phyloP scores from a whole-genome alignment of 257 asterid species.

The Jasminum sambac region DNA sequence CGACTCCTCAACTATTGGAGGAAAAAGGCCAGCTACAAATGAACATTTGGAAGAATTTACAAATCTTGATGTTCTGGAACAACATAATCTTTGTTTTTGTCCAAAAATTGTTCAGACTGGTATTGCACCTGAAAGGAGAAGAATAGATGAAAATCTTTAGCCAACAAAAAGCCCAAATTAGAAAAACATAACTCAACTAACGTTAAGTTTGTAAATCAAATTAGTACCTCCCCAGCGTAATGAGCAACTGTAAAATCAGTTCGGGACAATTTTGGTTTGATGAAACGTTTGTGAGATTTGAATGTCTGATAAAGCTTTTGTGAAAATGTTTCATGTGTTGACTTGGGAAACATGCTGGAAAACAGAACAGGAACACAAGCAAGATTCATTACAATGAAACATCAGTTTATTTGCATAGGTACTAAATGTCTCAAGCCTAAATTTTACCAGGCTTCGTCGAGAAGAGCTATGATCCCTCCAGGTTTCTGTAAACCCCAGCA shows the following conservation, averaged over 20 bases:
- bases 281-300: constrained; percentile 79
- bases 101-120: constrained; percentile 92
- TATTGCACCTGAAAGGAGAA: constrained; percentile 69
- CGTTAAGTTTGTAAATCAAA: constrained; percentile 23
- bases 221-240: constrained; percentile 99
- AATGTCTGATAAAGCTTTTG: constrained; percentile 96
- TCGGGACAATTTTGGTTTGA: constrained; percentile 93
- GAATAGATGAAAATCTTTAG: constrained; percentile 22
- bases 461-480: constrained; percentile 97
- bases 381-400: constrained; percentile 23
- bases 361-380: constrained; percentile 25
- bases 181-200: constrained; percentile 15
- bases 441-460: constrained; percentile 92
- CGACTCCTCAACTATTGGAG: constrained; percentile 78
- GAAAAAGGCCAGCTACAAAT: constrained; percentile 82
- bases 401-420: background rate
- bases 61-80: constrained; percentile 97
- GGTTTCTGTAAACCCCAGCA: constrained; percentile 72
- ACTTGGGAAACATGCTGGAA: constrained; percentile 98
- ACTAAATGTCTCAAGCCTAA: background rate
- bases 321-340: constrained; percentile 91
- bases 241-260: constrained; percentile 89
- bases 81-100: constrained; percentile 95
- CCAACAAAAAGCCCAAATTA: constrained; percentile 21
- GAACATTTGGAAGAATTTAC: constrained; percentile 73